phyloP scores from a whole-genome alignment of 2,329 filamentous ascomycete genomes.

The Penicillium crustosum region DNA sequence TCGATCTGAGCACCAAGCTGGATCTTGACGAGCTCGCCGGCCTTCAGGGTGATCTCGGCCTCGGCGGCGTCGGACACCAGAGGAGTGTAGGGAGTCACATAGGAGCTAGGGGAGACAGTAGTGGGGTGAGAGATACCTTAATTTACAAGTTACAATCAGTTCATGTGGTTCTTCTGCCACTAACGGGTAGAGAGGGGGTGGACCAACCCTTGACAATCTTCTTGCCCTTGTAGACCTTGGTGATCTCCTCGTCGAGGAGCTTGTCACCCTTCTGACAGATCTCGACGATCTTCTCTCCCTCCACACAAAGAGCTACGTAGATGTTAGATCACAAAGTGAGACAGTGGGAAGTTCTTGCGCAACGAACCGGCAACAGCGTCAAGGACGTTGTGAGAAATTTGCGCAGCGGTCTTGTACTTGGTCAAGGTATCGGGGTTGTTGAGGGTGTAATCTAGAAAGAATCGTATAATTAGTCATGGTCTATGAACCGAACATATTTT shows the following conservation, averaged over 20 bases:
- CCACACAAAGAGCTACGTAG: conserved; percentile 63
- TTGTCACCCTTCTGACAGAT: conserved; percentile 96
- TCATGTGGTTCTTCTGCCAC: conserved; percentile 5
- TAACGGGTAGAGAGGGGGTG: background rate
- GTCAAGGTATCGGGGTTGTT: conserved; percentile 92
- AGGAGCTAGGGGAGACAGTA: conserved; percentile 89
- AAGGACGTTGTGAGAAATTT: conserved; percentile 94
- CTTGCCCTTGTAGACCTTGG: conserved; percentile 98
- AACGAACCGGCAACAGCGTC: conserved; percentile 69
- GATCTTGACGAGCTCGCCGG: conserved; percentile 89
- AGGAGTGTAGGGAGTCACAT: conserved; percentile 95
- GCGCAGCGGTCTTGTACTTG: conserved; percentile 96
- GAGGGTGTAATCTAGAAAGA: conserved; percentile 72
- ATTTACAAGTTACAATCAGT: conserved; percentile 19
- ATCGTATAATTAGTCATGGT: conserved; percentile 17
- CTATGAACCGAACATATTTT: conserved; percentile 4
- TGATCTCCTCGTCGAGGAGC: conserved; percentile 86
- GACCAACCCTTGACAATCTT: conserved; percentile 83
- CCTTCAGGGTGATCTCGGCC: conserved; percentile 74
- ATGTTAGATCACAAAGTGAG: conserved; percentile 23
- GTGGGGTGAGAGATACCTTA: conserved; percentile 87
- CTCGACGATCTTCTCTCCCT: conserved; percentile 88
- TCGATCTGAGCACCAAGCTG: conserved; percentile 99
- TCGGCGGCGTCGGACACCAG: conserved; percentile 83
- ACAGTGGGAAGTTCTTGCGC: conserved; percentile 5